Conservation (phyloP, 768 basidiomycete species). For the Mycena leptocephala region DNA sequence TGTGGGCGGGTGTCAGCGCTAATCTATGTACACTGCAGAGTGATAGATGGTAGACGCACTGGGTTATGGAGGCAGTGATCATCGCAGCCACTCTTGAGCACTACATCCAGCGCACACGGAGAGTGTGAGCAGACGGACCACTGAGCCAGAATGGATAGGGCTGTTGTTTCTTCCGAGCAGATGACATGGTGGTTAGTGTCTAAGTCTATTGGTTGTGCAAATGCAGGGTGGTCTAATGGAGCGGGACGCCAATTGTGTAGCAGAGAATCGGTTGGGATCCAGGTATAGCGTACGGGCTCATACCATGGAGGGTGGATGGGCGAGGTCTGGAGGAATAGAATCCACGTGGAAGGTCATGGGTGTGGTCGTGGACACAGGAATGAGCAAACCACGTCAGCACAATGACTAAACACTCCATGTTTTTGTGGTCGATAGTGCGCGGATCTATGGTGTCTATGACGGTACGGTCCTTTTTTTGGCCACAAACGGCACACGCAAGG, state of each 20-base stretch:
- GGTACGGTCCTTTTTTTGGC: no score
- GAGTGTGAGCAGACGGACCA: conserved; percentile 58
- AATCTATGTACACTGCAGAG: not conserved
- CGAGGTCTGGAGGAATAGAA: not conserved
- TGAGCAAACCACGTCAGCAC: no score
- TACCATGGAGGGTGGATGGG: not conserved
- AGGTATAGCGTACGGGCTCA: not conserved
- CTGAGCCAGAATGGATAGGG: conserved; percentile 93
- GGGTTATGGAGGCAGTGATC: conserved; percentile 91
- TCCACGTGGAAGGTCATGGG: not conserved
- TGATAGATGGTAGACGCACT: conserved; percentile 60
- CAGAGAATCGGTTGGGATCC: not conserved
- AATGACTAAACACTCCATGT: no score
- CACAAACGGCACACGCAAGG: no score
- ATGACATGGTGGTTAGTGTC: conserved; percentile 28
- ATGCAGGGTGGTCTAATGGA: conserved; percentile 15
- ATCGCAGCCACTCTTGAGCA: conserved; percentile 80
- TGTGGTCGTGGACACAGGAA: no score
- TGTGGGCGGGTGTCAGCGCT: not conserved
- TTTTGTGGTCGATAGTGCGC: no score
- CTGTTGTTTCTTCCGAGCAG: conserved; percentile 64
- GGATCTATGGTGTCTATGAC: no score
- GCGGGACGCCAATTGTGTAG: not conserved
- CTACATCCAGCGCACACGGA: not conserved
- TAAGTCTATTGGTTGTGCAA: conserved; percentile 27